phyloP scores from a whole-genome alignment of 2,329 filamentous ascomycete species.

The Penicillium aurantiogriseum region DNA sequence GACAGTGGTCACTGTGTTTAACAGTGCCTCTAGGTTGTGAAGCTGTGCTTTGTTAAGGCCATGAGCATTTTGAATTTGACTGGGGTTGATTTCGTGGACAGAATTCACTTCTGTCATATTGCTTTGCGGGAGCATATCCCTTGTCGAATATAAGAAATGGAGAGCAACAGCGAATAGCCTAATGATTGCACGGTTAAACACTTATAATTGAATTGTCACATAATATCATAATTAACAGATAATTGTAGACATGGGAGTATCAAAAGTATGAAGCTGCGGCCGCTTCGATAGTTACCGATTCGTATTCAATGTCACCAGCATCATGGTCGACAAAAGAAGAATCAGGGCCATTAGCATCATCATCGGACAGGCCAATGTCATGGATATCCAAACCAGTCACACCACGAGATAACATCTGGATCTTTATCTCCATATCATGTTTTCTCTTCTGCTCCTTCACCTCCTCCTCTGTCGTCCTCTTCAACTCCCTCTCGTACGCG shows the following conservation, averaged over 20 bases:
- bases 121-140: background rate
- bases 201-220: background rate
- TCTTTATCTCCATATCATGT: constrained; percentile 5
- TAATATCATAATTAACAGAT: background rate
- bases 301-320: background rate
- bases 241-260: background rate
- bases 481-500: background rate
- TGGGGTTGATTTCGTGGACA: background rate
- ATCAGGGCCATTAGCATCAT: background rate
- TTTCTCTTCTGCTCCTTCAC: constrained; percentile 1
- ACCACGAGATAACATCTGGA: background rate
- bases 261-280: constrained; percentile 3
- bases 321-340: background rate
- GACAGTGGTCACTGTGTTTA: background rate
- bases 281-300: background rate
- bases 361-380: background rate
- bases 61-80: background rate
- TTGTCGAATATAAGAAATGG: background rate
- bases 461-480: background rate
- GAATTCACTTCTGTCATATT: background rate
- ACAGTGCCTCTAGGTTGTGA: background rate
- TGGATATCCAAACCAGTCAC: background rate
- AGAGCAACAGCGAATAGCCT: background rate
- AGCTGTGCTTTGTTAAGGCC: too few relatives aligned
- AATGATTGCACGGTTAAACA: background rate